phyloP scores from a whole-genome alignment of 2,329 filamentous ascomycete genomes.

The Aspergillus fumigatus region DNA sequence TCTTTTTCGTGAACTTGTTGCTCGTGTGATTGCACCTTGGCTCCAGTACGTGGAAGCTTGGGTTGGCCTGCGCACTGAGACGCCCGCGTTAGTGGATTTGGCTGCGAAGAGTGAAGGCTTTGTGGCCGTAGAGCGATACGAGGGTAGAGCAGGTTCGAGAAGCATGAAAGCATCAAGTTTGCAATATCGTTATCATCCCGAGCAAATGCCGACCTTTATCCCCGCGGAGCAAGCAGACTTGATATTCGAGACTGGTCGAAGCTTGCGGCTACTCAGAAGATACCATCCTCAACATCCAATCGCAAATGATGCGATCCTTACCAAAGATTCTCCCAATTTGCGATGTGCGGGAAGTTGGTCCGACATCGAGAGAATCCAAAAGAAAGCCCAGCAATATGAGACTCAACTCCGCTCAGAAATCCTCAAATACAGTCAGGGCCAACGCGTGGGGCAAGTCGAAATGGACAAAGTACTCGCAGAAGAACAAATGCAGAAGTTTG shows the following conservation, averaged over 20 bases:
- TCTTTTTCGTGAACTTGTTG: slow-evolving; percentile 64
- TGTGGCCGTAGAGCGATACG: slow-evolving; percentile 55
- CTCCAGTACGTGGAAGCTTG: slow-evolving; percentile 65
- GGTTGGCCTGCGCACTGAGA: slow-evolving; percentile 64
- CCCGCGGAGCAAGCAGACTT: slow-evolving; percentile 62
- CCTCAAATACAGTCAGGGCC: slow-evolving; percentile 30
- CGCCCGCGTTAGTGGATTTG: slow-evolving; percentile 48
- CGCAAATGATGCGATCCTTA: slow-evolving; percentile 48
- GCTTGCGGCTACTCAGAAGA: slow-evolving; percentile 65
- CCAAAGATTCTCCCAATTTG: slow-evolving; percentile 49
- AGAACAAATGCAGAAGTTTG: not conserved
- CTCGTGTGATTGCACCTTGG: slow-evolving; percentile 61
- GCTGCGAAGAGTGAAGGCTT: slow-evolving; percentile 55
- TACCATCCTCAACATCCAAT: slow-evolving; percentile 70
- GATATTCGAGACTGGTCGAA: slow-evolving; percentile 77
- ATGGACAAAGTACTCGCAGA: not conserved
- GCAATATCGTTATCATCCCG: slow-evolving; percentile 49
- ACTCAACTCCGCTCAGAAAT: slow-evolving; percentile 33
- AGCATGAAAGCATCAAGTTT: slow-evolving; percentile 57
- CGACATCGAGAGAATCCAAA: slow-evolving; percentile 61
- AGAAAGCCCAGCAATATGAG: slow-evolving; percentile 48
- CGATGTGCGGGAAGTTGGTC: slow-evolving; percentile 70
- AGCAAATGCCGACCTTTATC: slow-evolving; percentile 68
- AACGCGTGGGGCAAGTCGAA: slow-evolving; percentile 20
- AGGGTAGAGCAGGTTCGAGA: slow-evolving; percentile 56